Evolutionary conservation across 768 basidiomycete genomes (phyloP).

Genomic region (Tricholoma matsutake): DNA sequence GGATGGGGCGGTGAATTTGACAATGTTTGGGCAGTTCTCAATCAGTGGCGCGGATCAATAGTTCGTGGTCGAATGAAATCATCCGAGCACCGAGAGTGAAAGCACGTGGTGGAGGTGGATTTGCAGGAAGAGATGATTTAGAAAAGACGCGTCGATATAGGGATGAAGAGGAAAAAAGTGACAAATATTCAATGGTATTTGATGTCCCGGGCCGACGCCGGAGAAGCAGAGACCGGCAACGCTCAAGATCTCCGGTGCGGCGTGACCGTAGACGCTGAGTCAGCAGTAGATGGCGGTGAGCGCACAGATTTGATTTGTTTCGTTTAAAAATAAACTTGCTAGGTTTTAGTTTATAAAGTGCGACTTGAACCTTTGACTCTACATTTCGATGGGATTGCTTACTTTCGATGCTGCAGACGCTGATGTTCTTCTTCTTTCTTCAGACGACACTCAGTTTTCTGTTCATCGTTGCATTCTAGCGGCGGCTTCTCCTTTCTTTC

Average conservation of each 20-base stretch:
- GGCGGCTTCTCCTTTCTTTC: conserved; percentile 65
- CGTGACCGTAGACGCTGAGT: conserved; percentile 7
- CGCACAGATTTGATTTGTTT: too few relatives aligned
- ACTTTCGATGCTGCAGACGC: conserved; percentile 46
- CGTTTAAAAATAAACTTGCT: too few relatives aligned
- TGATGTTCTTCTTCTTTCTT: conserved; percentile 51
- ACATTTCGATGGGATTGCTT: conserved; percentile 18
- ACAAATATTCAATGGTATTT: conserved; percentile 79
- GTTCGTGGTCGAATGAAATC: conserved; percentile 76
- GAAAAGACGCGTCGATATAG: conserved; percentile 72
- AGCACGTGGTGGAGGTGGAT: conserved; percentile 39
- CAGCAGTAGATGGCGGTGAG: too few relatives aligned
- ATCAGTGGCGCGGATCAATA: conserved; percentile 88
- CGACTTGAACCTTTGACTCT: neutral
- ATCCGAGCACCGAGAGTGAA: conserved; percentile 41
- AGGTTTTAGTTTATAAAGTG: too few relatives aligned
- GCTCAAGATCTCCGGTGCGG: conserved; percentile 33
- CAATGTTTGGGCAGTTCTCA: conserved; percentile 59
- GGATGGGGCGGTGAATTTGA: conserved; percentile 4
- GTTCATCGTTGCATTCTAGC: conserved; percentile 63
- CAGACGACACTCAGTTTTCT: conserved; percentile 45
- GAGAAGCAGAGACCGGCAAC: conserved; percentile 28
- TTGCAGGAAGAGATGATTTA: conserved; percentile 72
- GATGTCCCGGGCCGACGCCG: conserved; percentile 59
- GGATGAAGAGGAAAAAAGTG: conserved; percentile 34